Evolutionary conservation across 2,329 filamentous ascomycete genomes (phyloP), one percentile per base, ranked within the genome.

Genomic region (Venturiaceae sp.): DNA sequence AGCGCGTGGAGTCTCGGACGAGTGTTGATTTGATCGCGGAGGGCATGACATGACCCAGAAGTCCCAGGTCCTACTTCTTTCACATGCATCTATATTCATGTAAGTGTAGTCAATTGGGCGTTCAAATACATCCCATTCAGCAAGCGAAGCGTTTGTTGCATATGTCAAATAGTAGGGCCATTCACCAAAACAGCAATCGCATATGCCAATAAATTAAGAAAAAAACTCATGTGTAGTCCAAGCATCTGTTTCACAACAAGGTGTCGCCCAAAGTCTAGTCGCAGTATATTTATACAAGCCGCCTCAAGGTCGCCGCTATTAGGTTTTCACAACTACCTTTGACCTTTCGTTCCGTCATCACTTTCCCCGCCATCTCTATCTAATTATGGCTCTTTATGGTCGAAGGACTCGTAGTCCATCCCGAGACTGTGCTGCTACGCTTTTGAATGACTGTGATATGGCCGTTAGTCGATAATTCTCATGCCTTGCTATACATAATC

Each of bases 391-490:
- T 55, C 50, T 26, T 66, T 66, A 75, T 65, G 76, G 74, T 66
- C 77, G 70, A 64, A 78, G 65, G 56, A 77, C 70, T 60, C 77
- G 73, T 33, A 80, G 71, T 44, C 77, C 77, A 64, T 78, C 75
- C 66, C 73, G 74, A 33, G 76, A 72, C 53, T 76, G 72, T 60
- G 70, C 69, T 53, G 77, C 70, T 39, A 77, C 75, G 59, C 75
- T 74, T 72, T 78, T 79, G 72, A 80, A 80, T 59, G 77, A 79
- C 77, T 80, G 30, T 14, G 7, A 28, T 3, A 26, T 44, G 19
- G 39, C 13, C 55, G 33, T 58, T 16, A 46, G 13, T 3, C 1
- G 14, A 3, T 58, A 53, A 56, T 33, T 58, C 32, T 55, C 23
- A 32, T 3, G 33, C 46, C 11, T 39, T 14, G 5, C n/a, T 37